Conservation (phyloP, 108 stramenopile species). For the Fistulifera pelliculosa region DNA sequence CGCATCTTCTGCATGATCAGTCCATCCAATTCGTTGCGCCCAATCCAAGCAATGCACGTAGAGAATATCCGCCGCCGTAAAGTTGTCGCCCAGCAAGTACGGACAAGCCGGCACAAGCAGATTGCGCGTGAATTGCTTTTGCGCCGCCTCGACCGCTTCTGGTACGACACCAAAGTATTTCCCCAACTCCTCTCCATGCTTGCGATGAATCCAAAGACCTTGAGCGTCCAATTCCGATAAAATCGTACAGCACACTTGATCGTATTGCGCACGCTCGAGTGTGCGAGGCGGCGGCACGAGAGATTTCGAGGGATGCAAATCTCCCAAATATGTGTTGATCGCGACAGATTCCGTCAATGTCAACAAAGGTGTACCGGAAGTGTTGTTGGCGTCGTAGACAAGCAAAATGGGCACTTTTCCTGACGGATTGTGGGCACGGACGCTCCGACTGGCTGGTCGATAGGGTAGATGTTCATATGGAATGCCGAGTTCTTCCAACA, state of each 20-base stretch:
- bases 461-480: slow-evolving; percentile 25
- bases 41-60: slow-evolving; percentile 68
- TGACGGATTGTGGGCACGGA: slow-evolving; percentile 41
- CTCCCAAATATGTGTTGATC: slow-evolving; percentile 72
- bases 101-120: neutral
- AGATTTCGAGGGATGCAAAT: slow-evolving; percentile 17
- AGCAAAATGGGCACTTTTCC: slow-evolving; percentile 70
- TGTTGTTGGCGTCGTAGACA: slow-evolving; percentile 13
- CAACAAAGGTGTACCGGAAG: slow-evolving; percentile 25
- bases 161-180: slow-evolving; percentile 39
- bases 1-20: too few species aligned
- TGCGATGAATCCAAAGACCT: slow-evolving; percentile 68
- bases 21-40: slow-evolving; percentile 61
- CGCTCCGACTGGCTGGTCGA: slow-evolving; percentile 25
- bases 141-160: slow-evolving; percentile 48
- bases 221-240: slow-evolving; percentile 66
- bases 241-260: slow-evolving; percentile 44
- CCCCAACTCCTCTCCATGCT: slow-evolving; percentile 43
- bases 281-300: slow-evolving; percentile 63
- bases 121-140: slow-evolving; percentile 44
- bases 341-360: slow-evolving; percentile 57
- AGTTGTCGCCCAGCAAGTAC: slow-evolving; percentile 42
- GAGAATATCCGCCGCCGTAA: slow-evolving; percentile 65
- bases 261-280: slow-evolving; percentile 48
- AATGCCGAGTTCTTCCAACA: slow-evolving; percentile 67